Conservation (phyloP, 805 yeast genomes). For the Scheffersomyces ergatensis region DNA sequence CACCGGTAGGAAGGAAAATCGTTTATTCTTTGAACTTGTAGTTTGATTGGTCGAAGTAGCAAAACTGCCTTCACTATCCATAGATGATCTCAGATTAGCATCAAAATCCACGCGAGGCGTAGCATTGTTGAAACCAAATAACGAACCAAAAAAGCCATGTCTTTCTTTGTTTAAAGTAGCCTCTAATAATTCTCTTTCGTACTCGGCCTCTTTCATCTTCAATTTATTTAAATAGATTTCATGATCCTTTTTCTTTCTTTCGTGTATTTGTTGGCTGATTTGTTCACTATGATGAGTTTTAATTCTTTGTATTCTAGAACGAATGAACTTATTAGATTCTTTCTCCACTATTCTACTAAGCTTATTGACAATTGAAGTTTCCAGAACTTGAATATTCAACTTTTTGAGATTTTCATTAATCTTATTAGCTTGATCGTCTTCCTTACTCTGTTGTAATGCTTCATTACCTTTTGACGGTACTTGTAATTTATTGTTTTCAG, state of each 20-base stretch:
- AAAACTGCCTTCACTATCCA: constrained; percentile 2
- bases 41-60: constrained; percentile 1
- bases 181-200: constrained; percentile 23
- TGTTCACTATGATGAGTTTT: constrained; percentile 37
- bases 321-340: constrained; percentile 38
- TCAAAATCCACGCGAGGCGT: constrained; percentile 1
- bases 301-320: constrained; percentile 35
- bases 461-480: neutral
- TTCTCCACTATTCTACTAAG: constrained; percentile 28
- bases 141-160: constrained; percentile 26
- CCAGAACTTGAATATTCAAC: constrained; percentile 12
- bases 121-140: constrained; percentile 23
- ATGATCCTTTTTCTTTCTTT: constrained; percentile 38
- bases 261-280: constrained; percentile 33
- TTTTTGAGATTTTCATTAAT: constrained; percentile 4
- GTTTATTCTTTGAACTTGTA: constrained; percentile 3
- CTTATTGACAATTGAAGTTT: constrained; percentile 18
- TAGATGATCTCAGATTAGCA: constrained; percentile 1
- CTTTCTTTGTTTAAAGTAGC: constrained; percentile 4
- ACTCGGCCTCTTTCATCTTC: constrained; percentile 37
- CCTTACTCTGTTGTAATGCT: neutral
- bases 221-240: constrained; percentile 33
- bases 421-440: neutral
- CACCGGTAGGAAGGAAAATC: constrained; percentile 20
- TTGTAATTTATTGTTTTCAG: neutral